Evolutionary conservation across 2,329 filamentous ascomycete species (phyloP).

Genomic region (Hymenoscyphus infarciens): DNA sequence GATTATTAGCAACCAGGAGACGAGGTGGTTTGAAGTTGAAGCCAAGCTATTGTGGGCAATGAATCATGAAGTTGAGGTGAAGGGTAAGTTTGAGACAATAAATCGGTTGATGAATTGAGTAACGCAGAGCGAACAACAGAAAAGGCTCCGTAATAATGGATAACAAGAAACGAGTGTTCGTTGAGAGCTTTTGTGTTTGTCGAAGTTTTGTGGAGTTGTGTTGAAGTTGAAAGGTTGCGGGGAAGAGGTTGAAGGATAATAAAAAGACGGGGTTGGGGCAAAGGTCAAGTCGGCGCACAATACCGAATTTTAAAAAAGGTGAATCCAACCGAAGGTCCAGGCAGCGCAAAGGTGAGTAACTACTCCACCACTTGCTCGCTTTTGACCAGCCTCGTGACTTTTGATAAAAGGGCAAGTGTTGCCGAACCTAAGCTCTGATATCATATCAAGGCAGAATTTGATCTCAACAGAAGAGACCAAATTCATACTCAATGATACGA

Average conservation of each 20-base stretch:
- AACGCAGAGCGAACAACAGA: neutral
- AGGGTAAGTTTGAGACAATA: slow-evolving; percentile 2
- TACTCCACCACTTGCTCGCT: neutral
- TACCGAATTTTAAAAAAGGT: neutral
- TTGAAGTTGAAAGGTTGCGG: neutral
- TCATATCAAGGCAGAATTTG: neutral
- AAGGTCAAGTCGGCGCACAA: slow-evolving; percentile 1
- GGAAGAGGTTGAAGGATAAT: neutral
- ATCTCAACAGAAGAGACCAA: neutral
- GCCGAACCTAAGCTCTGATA: neutral
- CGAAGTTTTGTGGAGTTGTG: neutral
- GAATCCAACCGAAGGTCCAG: neutral
- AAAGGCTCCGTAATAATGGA: neutral
- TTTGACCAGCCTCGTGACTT: neutral
- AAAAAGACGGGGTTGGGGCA: neutral
- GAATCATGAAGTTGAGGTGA: slow-evolving; percentile 13
- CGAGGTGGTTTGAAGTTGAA: slow-evolving; percentile 1
- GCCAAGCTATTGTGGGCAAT: neutral
- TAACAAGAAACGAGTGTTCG: slow-evolving; percentile 1
- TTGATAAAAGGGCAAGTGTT: neutral
- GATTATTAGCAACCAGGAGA: slow-evolving; percentile 22
- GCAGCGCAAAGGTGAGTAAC: neutral
- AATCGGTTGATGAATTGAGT: slow-evolving; percentile 2
- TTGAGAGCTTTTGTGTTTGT: neutral
- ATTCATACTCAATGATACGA: neutral